Percentiles rank a stretch among this genome's conserved stretches.
Conservation (phyloP, 75 land plant species). For the Pseudotsuga menziesii region DNA sequence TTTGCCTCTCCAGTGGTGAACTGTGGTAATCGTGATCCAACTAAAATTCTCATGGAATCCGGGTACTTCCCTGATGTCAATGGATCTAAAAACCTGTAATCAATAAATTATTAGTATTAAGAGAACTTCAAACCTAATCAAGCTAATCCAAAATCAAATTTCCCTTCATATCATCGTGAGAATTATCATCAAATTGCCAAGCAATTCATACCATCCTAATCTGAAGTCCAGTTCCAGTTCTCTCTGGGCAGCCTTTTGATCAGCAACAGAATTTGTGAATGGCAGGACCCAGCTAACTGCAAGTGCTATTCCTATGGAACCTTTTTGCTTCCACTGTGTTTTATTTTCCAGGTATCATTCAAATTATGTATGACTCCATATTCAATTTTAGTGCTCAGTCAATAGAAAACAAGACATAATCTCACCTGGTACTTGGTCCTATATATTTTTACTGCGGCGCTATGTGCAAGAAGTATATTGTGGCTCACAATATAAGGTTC, state of each 20-base stretch:
- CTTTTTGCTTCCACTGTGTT: conserved; percentile 22
- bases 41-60: conserved; percentile 28
- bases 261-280: conserved; percentile 8
- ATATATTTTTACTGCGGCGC: conserved; percentile 30
- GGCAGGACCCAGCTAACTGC: conserved; percentile 29
- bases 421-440: conserved; percentile 21
- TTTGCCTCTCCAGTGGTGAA: conserved; percentile 41
- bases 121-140: no score
- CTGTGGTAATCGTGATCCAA: conserved; percentile 45
- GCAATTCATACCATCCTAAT: conserved; percentile 17
- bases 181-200: no score
- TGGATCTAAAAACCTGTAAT: conserved; percentile 53
- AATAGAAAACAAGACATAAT: no score
- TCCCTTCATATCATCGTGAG: no score
- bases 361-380: no score
- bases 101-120: background rate
- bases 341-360: no score
- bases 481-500: conserved; percentile 54
- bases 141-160: no score
- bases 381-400: no score
- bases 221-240: conserved; percentile 21
- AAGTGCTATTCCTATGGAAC: conserved; percentile 25
- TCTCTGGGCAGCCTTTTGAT: conserved; percentile 27
- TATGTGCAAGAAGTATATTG: conserved; percentile 45
- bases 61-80: conserved; percentile 45